Percentiles rank a stretch among this genome's conserved stretches.
phyloP scores from a whole-genome alignment of 768 basidiomycete species.

The Tricholoma furcatifolium region DNA sequence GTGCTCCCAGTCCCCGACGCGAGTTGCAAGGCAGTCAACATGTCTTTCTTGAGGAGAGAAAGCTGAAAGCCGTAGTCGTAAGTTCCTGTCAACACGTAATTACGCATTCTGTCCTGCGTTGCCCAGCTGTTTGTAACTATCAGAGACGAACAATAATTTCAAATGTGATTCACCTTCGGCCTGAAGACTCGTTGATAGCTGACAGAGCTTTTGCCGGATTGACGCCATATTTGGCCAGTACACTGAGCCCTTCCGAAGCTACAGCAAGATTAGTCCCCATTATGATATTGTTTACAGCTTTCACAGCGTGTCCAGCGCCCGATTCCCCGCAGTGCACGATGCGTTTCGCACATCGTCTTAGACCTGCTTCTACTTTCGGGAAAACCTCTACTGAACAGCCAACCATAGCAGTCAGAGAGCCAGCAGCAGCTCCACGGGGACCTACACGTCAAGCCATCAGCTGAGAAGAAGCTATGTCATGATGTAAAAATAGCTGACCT shows the following conservation, averaged over 20 bases:
- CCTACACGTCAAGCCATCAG: not conserved
- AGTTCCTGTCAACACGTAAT: slow-evolving; percentile 8
- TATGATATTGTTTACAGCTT: slow-evolving; percentile 12
- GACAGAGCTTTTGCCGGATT: not conserved
- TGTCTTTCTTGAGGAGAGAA: slow-evolving; percentile 12
- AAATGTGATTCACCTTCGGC: slow-evolving; percentile 6
- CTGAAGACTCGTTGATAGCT: slow-evolving; percentile 11
- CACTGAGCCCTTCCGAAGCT: slow-evolving; percentile 9
- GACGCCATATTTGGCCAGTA: slow-evolving; percentile 11
- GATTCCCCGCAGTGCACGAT: slow-evolving; percentile 10
- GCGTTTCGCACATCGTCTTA: not conserved
- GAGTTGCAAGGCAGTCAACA: slow-evolving; percentile 10
- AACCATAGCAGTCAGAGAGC: slow-evolving; percentile 11
- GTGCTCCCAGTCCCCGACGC: slow-evolving; percentile 6
- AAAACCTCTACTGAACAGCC: slow-evolving; percentile 6
- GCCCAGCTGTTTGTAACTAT: slow-evolving; percentile 5
- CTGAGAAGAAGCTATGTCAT: not conserved
- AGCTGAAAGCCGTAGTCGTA: slow-evolving; percentile 13
- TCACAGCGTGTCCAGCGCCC: slow-evolving; percentile 11
- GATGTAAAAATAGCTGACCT: not conserved
- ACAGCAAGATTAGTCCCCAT: slow-evolving; percentile 6
- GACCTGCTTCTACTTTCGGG: not conserved
- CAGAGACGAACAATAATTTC: not conserved
- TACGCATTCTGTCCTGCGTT: slow-evolving; percentile 4
- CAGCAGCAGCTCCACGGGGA: slow-evolving; percentile 8